phyloP scores from a whole-genome alignment of 805 yeast genomes.

The Yamadazyma philogaea region DNA sequence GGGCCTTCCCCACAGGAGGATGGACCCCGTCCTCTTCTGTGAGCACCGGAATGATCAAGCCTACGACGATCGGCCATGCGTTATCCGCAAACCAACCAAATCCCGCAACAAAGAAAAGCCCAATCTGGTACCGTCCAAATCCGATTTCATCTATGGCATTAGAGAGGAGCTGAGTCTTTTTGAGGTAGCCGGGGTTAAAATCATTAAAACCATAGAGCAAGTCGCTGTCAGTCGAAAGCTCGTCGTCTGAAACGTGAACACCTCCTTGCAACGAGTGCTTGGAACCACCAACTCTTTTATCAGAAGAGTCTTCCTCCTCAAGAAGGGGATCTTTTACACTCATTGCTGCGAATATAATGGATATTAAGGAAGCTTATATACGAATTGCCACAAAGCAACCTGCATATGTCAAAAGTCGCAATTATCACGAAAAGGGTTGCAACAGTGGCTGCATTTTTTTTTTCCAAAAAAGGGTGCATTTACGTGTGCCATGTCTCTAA shows the following conservation, averaged over 20 bases:
- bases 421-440: too few species aligned
- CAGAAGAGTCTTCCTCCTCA: not conserved
- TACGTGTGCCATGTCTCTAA: not conserved
- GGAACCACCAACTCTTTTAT: not conserved
- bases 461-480: not conserved
- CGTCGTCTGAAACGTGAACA: not conserved
- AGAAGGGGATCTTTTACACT: not conserved
- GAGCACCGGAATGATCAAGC: conserved; percentile 29
- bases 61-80: conserved; percentile 38
- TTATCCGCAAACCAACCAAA: conserved; percentile 54
- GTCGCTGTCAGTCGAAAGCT: not conserved
- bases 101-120: conserved; percentile 53
- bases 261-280: not conserved
- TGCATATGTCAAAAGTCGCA: too few species aligned
- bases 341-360: not conserved
- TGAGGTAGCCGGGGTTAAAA: conserved; percentile 19
- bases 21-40: conserved; percentile 36
- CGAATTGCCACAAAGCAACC: too few species aligned
- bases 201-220: conserved; percentile 8
- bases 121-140: conserved; percentile 45
- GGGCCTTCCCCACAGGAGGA: conserved; percentile 29
- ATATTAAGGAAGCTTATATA: too few species aligned
- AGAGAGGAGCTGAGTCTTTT: conserved; percentile 20
- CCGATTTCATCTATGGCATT: conserved; percentile 37
- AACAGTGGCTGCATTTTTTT: not conserved